These are phyloP conservation scores for Pythium angustatum DNA, from an alignment of 352 stramenopile species.

Conservation along the genomic window DNA sequence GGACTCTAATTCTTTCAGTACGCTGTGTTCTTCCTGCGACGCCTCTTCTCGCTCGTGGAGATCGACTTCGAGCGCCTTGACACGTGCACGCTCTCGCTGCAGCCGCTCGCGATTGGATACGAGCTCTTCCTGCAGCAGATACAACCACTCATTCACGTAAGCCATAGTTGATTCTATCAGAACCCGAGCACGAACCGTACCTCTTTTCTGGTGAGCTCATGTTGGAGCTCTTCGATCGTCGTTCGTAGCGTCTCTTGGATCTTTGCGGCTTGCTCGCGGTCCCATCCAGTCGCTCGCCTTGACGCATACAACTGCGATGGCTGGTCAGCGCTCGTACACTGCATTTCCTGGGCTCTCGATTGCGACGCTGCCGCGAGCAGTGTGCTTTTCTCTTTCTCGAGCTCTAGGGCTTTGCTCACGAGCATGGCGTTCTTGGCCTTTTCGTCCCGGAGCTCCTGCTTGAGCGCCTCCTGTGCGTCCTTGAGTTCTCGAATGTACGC, in stretches of 20 bases:
- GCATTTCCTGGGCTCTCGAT: neutral
- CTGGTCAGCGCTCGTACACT: neutral
- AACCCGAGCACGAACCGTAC: no score
- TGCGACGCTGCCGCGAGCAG: constrained; percentile 24
- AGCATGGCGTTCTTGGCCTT: constrained; percentile 80
- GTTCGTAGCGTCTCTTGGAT: constrained; percentile 70
- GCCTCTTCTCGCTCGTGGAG: constrained; percentile 43
- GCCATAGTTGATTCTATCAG: no score
- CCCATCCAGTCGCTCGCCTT: constrained; percentile 37
- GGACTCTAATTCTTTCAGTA: constrained; percentile 49
- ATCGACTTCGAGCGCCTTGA: constrained; percentile 61
- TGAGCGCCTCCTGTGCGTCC: constrained; percentile 52
- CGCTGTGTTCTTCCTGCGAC: constrained; percentile 33
- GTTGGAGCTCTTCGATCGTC: constrained; percentile 79
- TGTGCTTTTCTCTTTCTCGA: constrained; percentile 71
- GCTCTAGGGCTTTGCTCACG: constrained; percentile 63
- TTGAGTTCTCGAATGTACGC: constrained; percentile 65
- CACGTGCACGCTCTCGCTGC: constrained; percentile 51
- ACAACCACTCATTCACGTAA: no score
- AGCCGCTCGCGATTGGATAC: constrained; percentile 45
- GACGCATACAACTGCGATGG: neutral
- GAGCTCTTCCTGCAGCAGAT: constrained; percentile 40
- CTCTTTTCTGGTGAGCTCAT: constrained; percentile 74
- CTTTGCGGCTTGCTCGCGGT: constrained; percentile 69
- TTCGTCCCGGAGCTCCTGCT: constrained; percentile 65